Percentiles rank a stretch among this genome's conserved stretches.
These are phyloP conservation scores for Mucor mucedo DNA, from an alignment of 371 early-diverging fungal genomes.

Conservation along the genomic window DNA sequence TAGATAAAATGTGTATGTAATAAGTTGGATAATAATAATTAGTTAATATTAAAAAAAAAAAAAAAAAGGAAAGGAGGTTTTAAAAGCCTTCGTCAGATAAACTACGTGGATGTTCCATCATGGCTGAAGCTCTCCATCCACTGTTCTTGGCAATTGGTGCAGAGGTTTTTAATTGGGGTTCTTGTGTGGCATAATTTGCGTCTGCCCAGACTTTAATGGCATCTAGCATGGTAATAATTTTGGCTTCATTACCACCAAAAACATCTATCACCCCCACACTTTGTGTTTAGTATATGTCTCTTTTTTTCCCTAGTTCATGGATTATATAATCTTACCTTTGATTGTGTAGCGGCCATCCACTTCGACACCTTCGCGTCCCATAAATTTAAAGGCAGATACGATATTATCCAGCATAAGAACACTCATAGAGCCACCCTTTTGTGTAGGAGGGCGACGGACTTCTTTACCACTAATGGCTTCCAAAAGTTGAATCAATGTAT, in stretches of 20 bases:
- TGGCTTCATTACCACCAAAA: constrained; percentile 59
- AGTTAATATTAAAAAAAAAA: neutral
- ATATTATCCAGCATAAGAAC: constrained; percentile 63
- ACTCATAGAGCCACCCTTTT: constrained; percentile 37
- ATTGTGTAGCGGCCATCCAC: constrained; percentile 61
- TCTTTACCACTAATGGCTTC: constrained; percentile 57
- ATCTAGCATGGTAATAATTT: constrained; percentile 57
- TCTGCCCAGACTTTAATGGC: constrained; percentile 49
- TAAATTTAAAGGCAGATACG: constrained; percentile 67
- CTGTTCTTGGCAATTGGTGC: constrained; percentile 22
- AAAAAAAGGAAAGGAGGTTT: neutral
- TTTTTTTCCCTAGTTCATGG: neutral
- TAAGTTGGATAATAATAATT: too few relatives aligned
- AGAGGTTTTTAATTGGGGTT: constrained; percentile 13
- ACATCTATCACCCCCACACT: constrained; percentile 34
- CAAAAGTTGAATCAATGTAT: constrained; percentile 54
- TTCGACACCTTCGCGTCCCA: constrained; percentile 63
- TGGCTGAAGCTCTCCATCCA: constrained; percentile 35
- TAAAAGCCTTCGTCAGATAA: constrained; percentile 8
- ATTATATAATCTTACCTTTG: constrained; percentile 30
- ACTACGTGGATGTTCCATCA: constrained; percentile 22
- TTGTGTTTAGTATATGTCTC: too few relatives aligned
- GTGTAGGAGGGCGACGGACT: constrained; percentile 45
- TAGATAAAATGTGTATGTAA: too few relatives aligned
- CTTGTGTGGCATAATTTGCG: constrained; percentile 12